A percentile compares a stretch with the other conserved stretches of the same genome.
Conservation (phyloP, 2,329 filamentous ascomycete genomes). For the Fusarium sp. region DNA sequence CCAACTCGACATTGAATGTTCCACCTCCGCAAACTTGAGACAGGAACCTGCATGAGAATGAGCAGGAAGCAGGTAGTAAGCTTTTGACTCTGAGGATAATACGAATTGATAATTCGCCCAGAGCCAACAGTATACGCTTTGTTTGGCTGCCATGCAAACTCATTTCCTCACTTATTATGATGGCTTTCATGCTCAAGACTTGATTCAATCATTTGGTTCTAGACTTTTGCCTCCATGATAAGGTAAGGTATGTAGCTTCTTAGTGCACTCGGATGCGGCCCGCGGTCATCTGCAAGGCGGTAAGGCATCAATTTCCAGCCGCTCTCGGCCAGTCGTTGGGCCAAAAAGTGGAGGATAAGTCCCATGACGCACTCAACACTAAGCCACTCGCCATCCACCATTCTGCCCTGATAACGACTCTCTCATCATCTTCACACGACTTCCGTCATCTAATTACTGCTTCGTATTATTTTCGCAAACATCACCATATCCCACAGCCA, state of each 20-base stretch:
- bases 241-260: conserved; percentile 21
- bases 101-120: neutral
- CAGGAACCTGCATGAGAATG: conserved; percentile 12
- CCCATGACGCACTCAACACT: conserved; percentile 52
- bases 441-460: conserved; percentile 12
- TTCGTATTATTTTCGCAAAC: neutral
- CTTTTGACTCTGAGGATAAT: neutral
- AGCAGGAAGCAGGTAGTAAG: neutral
- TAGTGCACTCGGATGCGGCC: conserved; percentile 29
- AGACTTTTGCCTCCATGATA: conserved; percentile 17
- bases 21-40: conserved; percentile 11
- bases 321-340: conserved; percentile 23
- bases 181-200: conserved; percentile 2
- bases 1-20: neutral
- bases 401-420: conserved; percentile 41
- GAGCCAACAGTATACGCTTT: neutral
- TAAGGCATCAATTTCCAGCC: conserved; percentile 41
- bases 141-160: neutral
- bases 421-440: conserved; percentile 30
- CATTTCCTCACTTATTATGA: neutral
- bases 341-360: conserved; percentile 44
- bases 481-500: neutral
- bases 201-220: conserved; percentile 2
- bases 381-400: conserved; percentile 42
- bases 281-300: conserved; percentile 32